These are phyloP conservation scores for Acorus gramineus DNA, from an alignment of 106 monocot genomes.

Conservation along the genomic window DNA sequence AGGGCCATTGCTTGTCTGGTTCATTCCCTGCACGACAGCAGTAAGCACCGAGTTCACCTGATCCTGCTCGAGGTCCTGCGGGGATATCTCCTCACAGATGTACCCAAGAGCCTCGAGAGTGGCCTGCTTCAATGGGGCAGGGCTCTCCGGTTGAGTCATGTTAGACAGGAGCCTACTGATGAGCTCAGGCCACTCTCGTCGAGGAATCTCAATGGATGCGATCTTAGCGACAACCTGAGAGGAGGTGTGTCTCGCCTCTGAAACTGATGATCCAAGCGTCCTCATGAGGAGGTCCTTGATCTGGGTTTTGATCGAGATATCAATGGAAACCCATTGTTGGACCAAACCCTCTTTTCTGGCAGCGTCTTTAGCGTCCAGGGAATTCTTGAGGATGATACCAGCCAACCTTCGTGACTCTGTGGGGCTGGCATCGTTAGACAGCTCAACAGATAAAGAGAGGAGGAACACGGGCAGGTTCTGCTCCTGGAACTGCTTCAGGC, in stretches of 20 bases:
- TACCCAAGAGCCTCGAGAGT: slow-evolving; percentile 75
- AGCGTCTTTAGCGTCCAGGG: slow-evolving; percentile 69
- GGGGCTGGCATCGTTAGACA: slow-evolving; percentile 54
- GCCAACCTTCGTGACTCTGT: slow-evolving; percentile 61
- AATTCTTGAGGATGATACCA: slow-evolving; percentile 78
- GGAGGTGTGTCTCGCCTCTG: slow-evolving; percentile 59
- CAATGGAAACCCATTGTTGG: slow-evolving; percentile 50
- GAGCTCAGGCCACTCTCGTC: slow-evolving; percentile 57
- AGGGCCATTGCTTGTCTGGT: slow-evolving; percentile 26
- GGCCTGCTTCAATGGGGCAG: slow-evolving; percentile 47
- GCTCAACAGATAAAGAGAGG: slow-evolving; percentile 53
- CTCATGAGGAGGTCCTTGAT: slow-evolving; percentile 53
- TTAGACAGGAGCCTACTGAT: slow-evolving; percentile 40
- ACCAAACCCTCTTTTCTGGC: slow-evolving; percentile 33
- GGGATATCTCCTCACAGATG: slow-evolving; percentile 66
- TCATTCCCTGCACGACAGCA: slow-evolving; percentile 91
- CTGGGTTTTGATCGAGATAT: slow-evolving; percentile 34
- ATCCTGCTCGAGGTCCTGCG: slow-evolving; percentile 62
- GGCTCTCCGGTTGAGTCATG: slow-evolving; percentile 33
- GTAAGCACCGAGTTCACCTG: slow-evolving; percentile 79
- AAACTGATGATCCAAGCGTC: slow-evolving; percentile 48
- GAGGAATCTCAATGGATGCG: slow-evolving; percentile 73
- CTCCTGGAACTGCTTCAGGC: slow-evolving; percentile 63
- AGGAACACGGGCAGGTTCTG: slow-evolving; percentile 62
- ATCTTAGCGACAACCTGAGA: slow-evolving; percentile 81